Percentiles rank a stretch among this genome's conserved stretches.
Evolutionary conservation across 306 rosid genomes (phyloP).

Genomic region (Cicer cuneatum): DNA sequence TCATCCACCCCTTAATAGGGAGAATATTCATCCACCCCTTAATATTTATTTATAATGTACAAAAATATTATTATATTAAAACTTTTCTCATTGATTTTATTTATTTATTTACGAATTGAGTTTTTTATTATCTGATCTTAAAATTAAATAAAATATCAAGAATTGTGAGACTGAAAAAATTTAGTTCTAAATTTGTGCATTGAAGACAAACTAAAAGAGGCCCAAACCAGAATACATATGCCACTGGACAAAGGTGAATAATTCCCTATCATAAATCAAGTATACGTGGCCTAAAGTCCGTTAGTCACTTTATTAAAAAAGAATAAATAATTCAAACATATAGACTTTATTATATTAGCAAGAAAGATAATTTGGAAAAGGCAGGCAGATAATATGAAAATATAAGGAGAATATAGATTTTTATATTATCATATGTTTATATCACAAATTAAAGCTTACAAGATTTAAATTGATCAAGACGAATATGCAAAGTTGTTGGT

Average conservation of each 20-base stretch:
- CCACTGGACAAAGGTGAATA: background rate
- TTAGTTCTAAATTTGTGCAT: background rate
- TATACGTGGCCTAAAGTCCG: background rate
- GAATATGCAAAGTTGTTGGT: constrained; percentile 32
- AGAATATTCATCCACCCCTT: too few species aligned
- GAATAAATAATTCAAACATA: background rate
- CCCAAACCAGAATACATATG: background rate
- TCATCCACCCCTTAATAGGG: too few species aligned
- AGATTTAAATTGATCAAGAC: constrained; percentile 5
- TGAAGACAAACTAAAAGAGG: constrained; percentile 11
- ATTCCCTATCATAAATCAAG: background rate
- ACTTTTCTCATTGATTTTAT: too few species aligned
- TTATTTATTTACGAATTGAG: too few species aligned
- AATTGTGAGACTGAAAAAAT: too few species aligned
- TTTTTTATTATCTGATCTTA: too few species aligned
- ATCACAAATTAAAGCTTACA: background rate
- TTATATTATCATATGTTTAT: constrained; percentile 1
- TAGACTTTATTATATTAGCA: background rate
- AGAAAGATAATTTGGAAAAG: background rate
- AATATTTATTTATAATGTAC: too few species aligned
- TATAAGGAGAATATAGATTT: constrained; percentile 3
- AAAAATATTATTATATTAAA: too few species aligned
- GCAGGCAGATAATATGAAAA: background rate
- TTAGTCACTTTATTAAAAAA: background rate
- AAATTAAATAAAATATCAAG: too few species aligned